Conservation (phyloP, 2,329 filamentous ascomycete genomes). For the Fusarium lateritium region DNA sequence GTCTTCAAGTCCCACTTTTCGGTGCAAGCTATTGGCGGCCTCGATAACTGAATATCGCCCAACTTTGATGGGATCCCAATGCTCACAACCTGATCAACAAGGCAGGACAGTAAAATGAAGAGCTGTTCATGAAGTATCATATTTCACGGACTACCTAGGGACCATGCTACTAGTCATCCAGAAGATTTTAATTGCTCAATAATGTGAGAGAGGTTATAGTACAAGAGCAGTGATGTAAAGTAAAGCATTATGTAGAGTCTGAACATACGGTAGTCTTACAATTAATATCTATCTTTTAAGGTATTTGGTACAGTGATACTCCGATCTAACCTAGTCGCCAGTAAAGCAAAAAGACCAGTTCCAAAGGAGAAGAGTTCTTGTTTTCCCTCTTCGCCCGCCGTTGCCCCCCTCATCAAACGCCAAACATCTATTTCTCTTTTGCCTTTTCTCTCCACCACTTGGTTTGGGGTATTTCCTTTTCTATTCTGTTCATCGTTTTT, state of each 20-base stretch:
- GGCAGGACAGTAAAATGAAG: not conserved
- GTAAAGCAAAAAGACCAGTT: slow-evolving; percentile 11
- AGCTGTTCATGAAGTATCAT: no score
- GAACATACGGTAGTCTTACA: slow-evolving; percentile 43
- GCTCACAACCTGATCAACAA: not conserved
- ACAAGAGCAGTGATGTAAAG: no score
- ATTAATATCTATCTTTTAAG: slow-evolving; percentile 44
- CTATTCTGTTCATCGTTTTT: slow-evolving; percentile 12
- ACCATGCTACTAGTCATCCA: no score
- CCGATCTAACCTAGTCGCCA: slow-evolving; percentile 38
- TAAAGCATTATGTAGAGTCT: not conserved
- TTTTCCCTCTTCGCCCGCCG: slow-evolving; percentile 13
- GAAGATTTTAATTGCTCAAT: no score
- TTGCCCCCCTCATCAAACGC: slow-evolving; percentile 32
- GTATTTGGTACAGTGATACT: slow-evolving; percentile 33
- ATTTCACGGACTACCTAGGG: no score
- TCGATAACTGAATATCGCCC: slow-evolving; percentile 52
- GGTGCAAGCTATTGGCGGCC: slow-evolving; percentile 27
- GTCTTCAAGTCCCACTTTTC: slow-evolving; percentile 46
- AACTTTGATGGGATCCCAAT: slow-evolving; percentile 2
- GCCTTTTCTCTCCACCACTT: not conserved
- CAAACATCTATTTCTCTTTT: slow-evolving; percentile 34
- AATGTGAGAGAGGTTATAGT: no score
- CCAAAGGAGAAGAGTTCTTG: slow-evolving; percentile 35
- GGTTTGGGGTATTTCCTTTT: slow-evolving; percentile 30